Conservation (phyloP, 2,329 filamentous ascomycete genomes). For the Didymella glomerata region DNA sequence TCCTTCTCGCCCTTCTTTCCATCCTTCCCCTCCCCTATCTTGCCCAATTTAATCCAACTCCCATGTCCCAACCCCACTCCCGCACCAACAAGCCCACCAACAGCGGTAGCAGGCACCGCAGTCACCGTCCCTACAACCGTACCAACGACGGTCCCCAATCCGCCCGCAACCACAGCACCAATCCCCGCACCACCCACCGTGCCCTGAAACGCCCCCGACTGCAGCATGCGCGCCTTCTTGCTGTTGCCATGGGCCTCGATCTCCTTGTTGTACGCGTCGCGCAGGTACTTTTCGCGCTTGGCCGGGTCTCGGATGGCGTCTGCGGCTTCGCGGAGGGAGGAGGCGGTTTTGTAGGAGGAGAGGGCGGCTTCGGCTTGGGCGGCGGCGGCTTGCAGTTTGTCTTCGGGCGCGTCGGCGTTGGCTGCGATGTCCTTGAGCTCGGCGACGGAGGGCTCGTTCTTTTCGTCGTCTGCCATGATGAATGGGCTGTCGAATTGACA, state of each 20-base stretch:
- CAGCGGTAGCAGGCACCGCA: constrained; percentile 51
- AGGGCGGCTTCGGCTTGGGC: constrained; percentile 42
- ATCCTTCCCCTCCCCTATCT: constrained; percentile 28
- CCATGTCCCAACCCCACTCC: constrained; percentile 55
- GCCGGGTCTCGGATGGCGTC: constrained; percentile 42
- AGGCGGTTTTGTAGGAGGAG: constrained; percentile 38
- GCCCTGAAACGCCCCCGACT: constrained; percentile 53
- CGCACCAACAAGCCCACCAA: constrained; percentile 53
- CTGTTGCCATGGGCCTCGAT: constrained; percentile 45
- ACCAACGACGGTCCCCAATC: constrained; percentile 54
- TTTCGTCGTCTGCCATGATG: constrained; percentile 4
- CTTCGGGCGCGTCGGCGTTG: constrained; percentile 31
- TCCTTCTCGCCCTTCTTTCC: constrained; percentile 16
- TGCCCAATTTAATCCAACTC: constrained; percentile 53
- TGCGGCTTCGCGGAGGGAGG: constrained; percentile 38
- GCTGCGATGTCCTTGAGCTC: constrained; percentile 36
- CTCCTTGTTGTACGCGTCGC: constrained; percentile 47
- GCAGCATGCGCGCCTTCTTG: constrained; percentile 47
- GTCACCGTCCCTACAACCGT: constrained; percentile 53
- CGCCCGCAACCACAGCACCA: constrained; percentile 52
- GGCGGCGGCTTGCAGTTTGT: constrained; percentile 44
- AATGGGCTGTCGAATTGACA: not conserved
- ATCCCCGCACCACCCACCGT: constrained; percentile 54
- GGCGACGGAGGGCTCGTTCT: constrained; percentile 18
- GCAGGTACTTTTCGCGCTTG: constrained; percentile 47